A percentile compares a stretch with the other conserved stretches of the same genome.
Evolutionary conservation across 345 rosid genomes (phyloP).

Genomic region (Rhodomyrtus tomentosa): DNA sequence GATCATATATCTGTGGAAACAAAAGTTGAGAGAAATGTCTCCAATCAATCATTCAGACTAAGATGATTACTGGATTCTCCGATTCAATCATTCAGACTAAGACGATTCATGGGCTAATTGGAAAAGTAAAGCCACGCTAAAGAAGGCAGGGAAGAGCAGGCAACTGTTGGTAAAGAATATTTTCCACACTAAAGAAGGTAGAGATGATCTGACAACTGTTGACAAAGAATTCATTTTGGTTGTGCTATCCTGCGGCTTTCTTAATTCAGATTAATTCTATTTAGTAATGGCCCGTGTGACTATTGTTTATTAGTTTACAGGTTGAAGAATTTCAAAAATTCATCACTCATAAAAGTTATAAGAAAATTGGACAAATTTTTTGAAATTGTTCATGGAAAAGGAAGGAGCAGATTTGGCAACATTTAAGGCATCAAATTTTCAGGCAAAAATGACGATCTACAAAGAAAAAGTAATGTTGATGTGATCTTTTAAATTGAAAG

Average conservation of each 20-base stretch:
- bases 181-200: background rate
- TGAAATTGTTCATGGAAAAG: background rate
- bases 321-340: background rate
- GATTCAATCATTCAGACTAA: background rate
- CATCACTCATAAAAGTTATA: background rate
- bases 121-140: background rate
- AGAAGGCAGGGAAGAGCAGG: background rate
- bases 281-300: background rate
- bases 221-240: background rate
- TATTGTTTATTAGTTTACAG: background rate
- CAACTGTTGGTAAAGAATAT: background rate
- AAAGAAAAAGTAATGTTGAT: background rate
- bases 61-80: background rate
- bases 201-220: background rate
- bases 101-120: background rate
- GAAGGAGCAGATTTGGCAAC: background rate
- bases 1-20: slow-evolving; percentile 33
- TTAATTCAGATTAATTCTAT: background rate
- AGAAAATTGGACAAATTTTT: background rate
- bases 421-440: background rate
- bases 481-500: background rate
- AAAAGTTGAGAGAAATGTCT: background rate
- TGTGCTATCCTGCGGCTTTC: background rate
- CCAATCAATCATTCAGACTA: background rate
- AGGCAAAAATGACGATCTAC: background rate